Evolutionary conservation across 2,329 filamentous ascomycete species (phyloP).

Genomic region (Fusarium zealandicum): DNA sequence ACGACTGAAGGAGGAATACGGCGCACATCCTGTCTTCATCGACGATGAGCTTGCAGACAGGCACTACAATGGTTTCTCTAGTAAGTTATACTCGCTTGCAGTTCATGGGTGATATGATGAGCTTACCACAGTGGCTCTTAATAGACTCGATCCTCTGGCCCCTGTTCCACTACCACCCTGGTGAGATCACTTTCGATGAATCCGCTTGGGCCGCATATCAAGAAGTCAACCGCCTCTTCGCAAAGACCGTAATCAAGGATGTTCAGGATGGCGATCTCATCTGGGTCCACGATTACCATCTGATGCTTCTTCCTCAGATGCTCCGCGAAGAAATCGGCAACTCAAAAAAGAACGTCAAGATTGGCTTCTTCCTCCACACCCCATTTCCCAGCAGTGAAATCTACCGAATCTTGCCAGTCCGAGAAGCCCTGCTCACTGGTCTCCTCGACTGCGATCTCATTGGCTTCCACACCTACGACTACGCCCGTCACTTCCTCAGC

Average conservation of each 20-base stretch:
- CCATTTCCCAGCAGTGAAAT: conserved; percentile 97
- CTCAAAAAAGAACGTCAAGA: conserved; percentile 89
- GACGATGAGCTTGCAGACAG: conserved; percentile 91
- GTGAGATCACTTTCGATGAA: conserved; percentile 98
- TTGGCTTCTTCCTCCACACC: conserved; percentile 97
- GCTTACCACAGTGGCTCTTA: conserved; percentile 15
- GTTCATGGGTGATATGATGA: background rate
- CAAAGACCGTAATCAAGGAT: conserved; percentile 83
- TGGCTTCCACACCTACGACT: conserved; percentile 98
- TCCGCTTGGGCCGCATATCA: conserved; percentile 91
- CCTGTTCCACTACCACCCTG: conserved; percentile 97
- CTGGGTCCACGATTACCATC: conserved; percentile 98
- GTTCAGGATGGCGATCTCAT: conserved; percentile 93
- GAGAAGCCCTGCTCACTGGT: conserved; percentile 85
- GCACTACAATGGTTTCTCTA: conserved; percentile 98
- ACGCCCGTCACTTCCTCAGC: conserved; percentile 96
- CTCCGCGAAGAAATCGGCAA: conserved; percentile 86
- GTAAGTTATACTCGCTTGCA: conserved; percentile 58
- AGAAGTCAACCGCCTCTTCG: conserved; percentile 92
- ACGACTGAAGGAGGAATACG: conserved; percentile 84
- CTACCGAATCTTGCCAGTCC: conserved; percentile 91
- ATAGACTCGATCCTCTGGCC: conserved; percentile 97
- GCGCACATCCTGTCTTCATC: conserved; percentile 90
- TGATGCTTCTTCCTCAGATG: conserved; percentile 97
- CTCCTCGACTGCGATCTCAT: conserved; percentile 94